Evolutionary conservation across 2,329 filamentous ascomycete genomes (phyloP), one percentile per base, ranked within the genome.

Genomic region (Ophiostoma tasmaniense): DNA sequence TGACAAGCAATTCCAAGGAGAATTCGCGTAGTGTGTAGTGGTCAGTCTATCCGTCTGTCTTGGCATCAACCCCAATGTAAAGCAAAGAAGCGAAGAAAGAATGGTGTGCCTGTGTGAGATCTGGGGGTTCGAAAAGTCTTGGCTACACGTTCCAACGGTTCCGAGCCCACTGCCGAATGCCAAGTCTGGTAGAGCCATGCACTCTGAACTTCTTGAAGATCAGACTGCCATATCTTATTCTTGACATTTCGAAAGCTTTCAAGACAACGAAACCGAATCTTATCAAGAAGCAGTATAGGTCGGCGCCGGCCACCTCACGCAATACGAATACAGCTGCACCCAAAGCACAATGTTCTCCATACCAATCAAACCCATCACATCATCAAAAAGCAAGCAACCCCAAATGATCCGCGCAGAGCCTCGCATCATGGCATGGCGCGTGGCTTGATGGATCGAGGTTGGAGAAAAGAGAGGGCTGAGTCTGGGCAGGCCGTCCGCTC

Each of bases 401-500:
- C 50, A 55, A 6, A n/a, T 64, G 55, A 61, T 61, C 55, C 55
- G 55, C 55, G 55, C 55, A 61, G 25, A 61, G 55, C 55, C 25
- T 61, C 55, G 55, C 55, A 30, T 14, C 13, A 61, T 10, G 25
- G 50, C 50, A 25, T 59, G n/a, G 14, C 13, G 25, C 22, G 8
- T 55, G 50, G 55, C 7, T 25, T 33, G 55, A 7, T 25, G n/a
- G 25, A 22, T 22, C 50, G 7, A 61, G 2, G n/a, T n/a, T n/a
- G 5, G 10, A 10, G 1, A n/a, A 20, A 30, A 64, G 28, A 14
- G 28, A n/a, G 61, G 61, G 61, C 61, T 37, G 61, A 37, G 61
- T 64, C 61, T 62, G 61, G 28, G 33, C 33, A 64, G 33, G 61
- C 61, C 61, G 33, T 22, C 61, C 61, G 61, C 61, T 20, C 61